These are phyloP conservation scores for Stephanodiscus triporus DNA, from an alignment of 108 stramenopile genomes.

Conservation along the genomic window DNA sequence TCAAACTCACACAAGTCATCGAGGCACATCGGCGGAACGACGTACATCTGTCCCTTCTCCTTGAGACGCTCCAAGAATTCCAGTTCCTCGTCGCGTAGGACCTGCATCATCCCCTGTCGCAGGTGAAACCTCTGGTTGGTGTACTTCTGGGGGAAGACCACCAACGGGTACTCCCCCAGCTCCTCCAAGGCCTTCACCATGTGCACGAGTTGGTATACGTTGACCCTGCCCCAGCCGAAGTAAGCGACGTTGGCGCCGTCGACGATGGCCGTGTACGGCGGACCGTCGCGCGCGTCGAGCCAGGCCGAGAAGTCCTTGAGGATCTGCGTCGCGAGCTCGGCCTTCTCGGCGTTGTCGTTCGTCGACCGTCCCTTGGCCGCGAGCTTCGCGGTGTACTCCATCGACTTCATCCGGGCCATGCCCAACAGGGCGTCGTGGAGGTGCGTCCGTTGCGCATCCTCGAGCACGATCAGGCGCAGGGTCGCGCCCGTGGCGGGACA, in stretches of 20 bases:
- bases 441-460: slow-evolving; percentile 39
- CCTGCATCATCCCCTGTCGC: slow-evolving; percentile 46
- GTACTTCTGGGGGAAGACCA: slow-evolving; percentile 51
- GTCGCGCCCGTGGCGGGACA: slow-evolving; percentile 53
- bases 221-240: slow-evolving; percentile 55
- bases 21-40: slow-evolving; percentile 64
- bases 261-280: slow-evolving; percentile 46
- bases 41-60: slow-evolving; percentile 48
- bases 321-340: slow-evolving; percentile 47
- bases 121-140: slow-evolving; percentile 50
- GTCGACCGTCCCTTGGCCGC: slow-evolving; percentile 45
- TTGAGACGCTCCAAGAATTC: slow-evolving; percentile 40
- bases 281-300: slow-evolving; percentile 37
- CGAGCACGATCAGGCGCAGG: slow-evolving; percentile 49
- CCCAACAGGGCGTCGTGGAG: slow-evolving; percentile 48
- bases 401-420: slow-evolving; percentile 50
- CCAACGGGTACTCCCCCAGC: slow-evolving; percentile 45
- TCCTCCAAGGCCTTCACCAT: slow-evolving; percentile 73
- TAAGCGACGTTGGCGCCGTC: slow-evolving; percentile 57
- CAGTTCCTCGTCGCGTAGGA: slow-evolving; percentile 47
- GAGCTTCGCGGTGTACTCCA: slow-evolving; percentile 43
- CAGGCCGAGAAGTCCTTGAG: slow-evolving; percentile 50
- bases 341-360: slow-evolving; percentile 40
- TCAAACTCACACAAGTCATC: slow-evolving; percentile 41
- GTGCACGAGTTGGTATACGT: slow-evolving; percentile 50